Base-by-base conservation (phyloP, 305 asterid species). In the Solanum hybrid region DNA sequence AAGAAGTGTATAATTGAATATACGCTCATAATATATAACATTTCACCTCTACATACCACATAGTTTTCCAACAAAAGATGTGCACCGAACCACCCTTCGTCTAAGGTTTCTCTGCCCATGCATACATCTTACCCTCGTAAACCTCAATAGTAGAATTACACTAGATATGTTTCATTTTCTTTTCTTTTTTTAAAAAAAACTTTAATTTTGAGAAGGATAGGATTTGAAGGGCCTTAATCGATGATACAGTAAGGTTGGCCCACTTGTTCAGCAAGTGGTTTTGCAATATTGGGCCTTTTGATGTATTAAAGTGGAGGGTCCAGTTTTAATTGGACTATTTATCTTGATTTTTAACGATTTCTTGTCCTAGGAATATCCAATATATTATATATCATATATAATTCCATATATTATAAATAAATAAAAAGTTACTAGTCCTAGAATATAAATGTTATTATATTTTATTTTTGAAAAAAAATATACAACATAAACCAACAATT, bases 211-310 rank as follows among this genome's bases (percentile, higher is more conserved):
- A 81, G 40, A 20, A 37, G 80, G 91, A 86, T 78, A 89, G 82
- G 75, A 86, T 24, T 78, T 86, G 91, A 86, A 89, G 91, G 91
- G 91, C 56, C 87, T 86, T 76, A 77, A 88, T 31, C 7, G 77
- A 11, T 73, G 42, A 85, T 69, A 35, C 85, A 89, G 56, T 31
- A 5, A 27, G 40, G 31, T 1, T 51, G 87, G 87, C 75, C 87
- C 73, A 84, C 87, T 84, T 84, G 7, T 29, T 11, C 11, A 5
- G 17, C 87, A 84, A 84, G 87, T 84, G 72, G 86, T 81, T 79
- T 38, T 3, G 24, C 22, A 8, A 31, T 72, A 66, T 89, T 24
- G 38, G 76, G 38, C 87, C 17, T 29, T 78, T 51, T 84, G 38
- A 13, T 46, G 14, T 29, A 20, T 84, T 16, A 51, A 84, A 51